Base-by-base conservation (phyloP, 106 monocot species). In the Dioscorea zingiberensis region DNA sequence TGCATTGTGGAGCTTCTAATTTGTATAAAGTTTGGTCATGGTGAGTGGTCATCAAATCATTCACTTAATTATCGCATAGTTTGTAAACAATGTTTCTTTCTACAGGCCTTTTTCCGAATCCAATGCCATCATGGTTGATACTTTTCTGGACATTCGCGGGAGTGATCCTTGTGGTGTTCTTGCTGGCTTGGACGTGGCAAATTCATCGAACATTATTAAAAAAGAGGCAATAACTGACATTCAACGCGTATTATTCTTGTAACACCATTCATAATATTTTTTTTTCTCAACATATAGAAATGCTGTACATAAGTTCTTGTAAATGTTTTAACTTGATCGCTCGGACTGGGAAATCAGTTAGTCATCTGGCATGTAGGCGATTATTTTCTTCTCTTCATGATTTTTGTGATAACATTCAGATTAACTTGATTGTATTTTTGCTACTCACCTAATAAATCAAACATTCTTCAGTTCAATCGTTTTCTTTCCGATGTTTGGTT, bases 1-100 rank as follows among this genome's bases (percentile, higher is more conserved):
- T 94, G 94, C 85, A 94, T 94, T 56, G 81, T 90, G n/a, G 94
- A 94, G 78, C 94, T 94, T 71, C 73, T 94, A 2, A 87, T 94
- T 0, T 94, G 94, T 64, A 85, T 90, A 24, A 94, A 94, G 48
- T 94, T 94, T 55, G 84, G 94, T 27, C 87, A 84, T 44, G 94
- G 94, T 94, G 65, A 71, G 81, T 71, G 30, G 28, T 44, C 32
- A 21, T 28, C n/a, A 7, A n/a, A 55, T 45, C 25, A 24, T 45
- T 32, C 12, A 18, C 2, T 51, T 13, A 23, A 25, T 14, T 66
- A 13, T 23, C 12, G 15, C 25, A 65, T 47, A 16, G 21, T 30
- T 47, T 19, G 15, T 22, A 13, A 29, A 17, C 18, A 63, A 54
- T 27, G 28, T 65, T 48, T 44, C 7, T 66, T n/a, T 51, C 9